Evolutionary conservation across 345 rosid genomes (phyloP).

Genomic region (Euphorbia tirucalli): DNA sequence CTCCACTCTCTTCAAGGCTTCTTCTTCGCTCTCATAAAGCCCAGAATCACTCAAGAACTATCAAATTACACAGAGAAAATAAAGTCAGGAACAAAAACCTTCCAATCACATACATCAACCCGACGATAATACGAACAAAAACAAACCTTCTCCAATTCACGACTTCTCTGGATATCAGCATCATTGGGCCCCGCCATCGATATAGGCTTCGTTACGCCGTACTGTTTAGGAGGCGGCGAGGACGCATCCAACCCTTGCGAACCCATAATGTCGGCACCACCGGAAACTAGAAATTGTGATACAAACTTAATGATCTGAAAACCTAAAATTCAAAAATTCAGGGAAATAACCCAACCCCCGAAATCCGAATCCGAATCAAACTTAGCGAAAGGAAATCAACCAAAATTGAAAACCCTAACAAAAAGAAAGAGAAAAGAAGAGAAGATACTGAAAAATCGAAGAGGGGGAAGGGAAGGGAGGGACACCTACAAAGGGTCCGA

Average conservation of each 20-base stretch:
- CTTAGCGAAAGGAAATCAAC: too few species aligned
- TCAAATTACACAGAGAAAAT: background rate
- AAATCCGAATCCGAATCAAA: background rate
- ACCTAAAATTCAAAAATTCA: background rate
- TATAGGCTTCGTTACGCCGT: conserved; percentile 76
- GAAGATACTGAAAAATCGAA: background rate
- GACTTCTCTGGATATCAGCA: conserved; percentile 63
- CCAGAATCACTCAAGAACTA: conserved; percentile 69
- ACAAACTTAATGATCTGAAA: background rate
- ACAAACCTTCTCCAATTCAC: conserved; percentile 65
- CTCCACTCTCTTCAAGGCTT: conserved; percentile 62
- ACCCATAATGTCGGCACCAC: conserved; percentile 42
- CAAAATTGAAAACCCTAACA: background rate
- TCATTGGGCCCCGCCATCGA: conserved; percentile 72
- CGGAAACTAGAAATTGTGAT: background rate
- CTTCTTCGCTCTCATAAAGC: conserved; percentile 76
- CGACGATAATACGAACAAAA: background rate
- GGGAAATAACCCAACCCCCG: background rate
- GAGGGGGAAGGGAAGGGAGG: background rate
- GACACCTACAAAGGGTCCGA: background rate
- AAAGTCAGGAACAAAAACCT: conserved; percentile 2
- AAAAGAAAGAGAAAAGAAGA: background rate
- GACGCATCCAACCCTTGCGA: conserved; percentile 44
- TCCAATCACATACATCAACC: conserved; percentile 4
- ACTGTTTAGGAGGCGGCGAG: conserved; percentile 37